Base-by-base conservation (phyloP, 2,329 filamentous ascomycete genomes). In the Fusarium domesticum region DNA sequence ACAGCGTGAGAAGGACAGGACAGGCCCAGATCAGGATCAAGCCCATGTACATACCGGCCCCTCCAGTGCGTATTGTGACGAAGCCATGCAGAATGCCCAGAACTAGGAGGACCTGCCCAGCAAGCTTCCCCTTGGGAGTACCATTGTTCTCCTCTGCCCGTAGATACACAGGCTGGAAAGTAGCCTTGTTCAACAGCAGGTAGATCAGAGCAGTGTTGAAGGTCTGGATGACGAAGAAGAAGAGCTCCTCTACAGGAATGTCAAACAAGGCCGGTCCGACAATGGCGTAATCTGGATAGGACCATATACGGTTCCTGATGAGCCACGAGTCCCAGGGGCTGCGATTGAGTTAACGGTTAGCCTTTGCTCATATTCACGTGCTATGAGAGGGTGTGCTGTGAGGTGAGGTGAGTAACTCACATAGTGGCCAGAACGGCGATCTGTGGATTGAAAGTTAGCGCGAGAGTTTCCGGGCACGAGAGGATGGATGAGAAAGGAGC, bases 211-310 rank as follows among this genome's bases (percentile, higher is more conserved):
- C 76, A 0, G 85, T 87, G 58, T 81, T 86, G 64, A 87, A 89
- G 1, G 85, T 89, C 65, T 89, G 86, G 18, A 89, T 78, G 16
- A 87, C 66, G 62, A 89, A 89, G 73, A 89, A 89, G 67, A 89
- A 89, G 5, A 89, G 65, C 61, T 89, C 85, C 58, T 89, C 86
- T 5, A 76, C 63, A 0, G 86, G 85, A 15, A 89, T 85, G n/a
- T 71, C 69, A 56, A 78, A 79, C 14, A 87, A 61, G 1, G 73
- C 83, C 0, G 73, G 73, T 0, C 85, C 86, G 28, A 84, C 58
- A 23, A 89, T 77, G 16, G 78, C 84, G 57, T 81, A 70, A 10
- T 73, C 66, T 2, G 85, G 85, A 58, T 89, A 90, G 8, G 80
- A 83, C 85, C 86, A 89, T 59, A 89, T 77, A 35, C 73, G 69